Evolutionary conservation across 2,329 filamentous ascomycete genomes (phyloP).

Genomic region (Phaeosphaeria sp.): DNA sequence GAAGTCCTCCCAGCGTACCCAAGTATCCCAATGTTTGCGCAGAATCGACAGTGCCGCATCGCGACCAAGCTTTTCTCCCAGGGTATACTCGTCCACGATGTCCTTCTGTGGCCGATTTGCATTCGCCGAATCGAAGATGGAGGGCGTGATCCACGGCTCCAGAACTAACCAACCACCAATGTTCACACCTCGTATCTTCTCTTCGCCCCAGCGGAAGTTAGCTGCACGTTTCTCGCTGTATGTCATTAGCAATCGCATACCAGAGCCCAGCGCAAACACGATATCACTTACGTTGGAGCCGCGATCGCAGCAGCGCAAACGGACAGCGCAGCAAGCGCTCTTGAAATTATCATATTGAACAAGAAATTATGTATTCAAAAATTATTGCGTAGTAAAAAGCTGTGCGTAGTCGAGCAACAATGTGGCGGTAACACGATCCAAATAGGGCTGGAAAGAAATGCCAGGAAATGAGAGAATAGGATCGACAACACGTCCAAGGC

Average conservation of each 20-base stretch:
- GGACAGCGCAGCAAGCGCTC: conserved; percentile 28
- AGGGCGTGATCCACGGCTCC: conserved; percentile 65
- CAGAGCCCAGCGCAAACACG: background rate
- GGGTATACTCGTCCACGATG: conserved; percentile 60
- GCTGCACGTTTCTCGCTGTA: conserved; percentile 42
- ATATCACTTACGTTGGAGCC: conserved; percentile 40
- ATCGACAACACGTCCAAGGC: conserved; percentile 7
- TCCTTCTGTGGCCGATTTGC: conserved; percentile 30
- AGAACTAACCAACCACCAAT: conserved; percentile 60
- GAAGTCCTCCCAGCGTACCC: conserved; percentile 60
- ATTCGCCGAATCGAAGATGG: conserved; percentile 54
- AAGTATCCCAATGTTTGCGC: conserved; percentile 59
- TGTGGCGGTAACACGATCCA: conserved; percentile 10
- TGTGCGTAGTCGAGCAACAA: conserved; percentile 12
- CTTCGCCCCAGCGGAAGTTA: conserved; percentile 56
- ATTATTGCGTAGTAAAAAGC: conserved; percentile 3
- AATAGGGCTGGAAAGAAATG: conserved; percentile 10
- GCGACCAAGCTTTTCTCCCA: conserved; percentile 57
- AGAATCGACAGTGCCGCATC: conserved; percentile 54
- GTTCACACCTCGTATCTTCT: conserved; percentile 60
- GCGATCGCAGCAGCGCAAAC: conserved; percentile 30
- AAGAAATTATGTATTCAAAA: conserved; percentile 12
- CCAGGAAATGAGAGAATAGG: conserved; percentile 7
- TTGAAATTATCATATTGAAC: conserved; percentile 35
- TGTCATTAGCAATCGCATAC: conserved; percentile 20